Evolutionary conservation across 768 basidiomycete species (phyloP), one percentile per base, ranked within the genome.

Genomic region (Leucocoprinus leucothites): DNA sequence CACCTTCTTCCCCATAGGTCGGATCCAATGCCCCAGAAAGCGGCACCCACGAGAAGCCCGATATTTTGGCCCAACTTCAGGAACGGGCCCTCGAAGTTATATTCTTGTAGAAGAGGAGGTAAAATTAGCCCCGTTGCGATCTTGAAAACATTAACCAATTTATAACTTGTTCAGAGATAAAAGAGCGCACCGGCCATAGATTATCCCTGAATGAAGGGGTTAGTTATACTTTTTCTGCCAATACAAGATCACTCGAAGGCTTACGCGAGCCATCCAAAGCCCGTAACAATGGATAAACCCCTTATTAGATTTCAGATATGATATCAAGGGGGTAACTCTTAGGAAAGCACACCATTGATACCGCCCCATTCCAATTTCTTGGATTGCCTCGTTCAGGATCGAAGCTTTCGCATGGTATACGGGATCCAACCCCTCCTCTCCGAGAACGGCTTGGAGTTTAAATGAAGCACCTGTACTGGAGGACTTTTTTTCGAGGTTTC

Each of bases 1-100:
- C 53, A 86, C 84, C 73, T 77, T 63, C 87, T 73, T 9, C 87
- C 87, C 86, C 87, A 89, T 1, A 89, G 69, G 57, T 89, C 87
- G 13, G 81, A 82, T 9, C 78, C 80, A 22, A 86, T 65, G 36
- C 85, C 85, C 86, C 86, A 89, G 57, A 86, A 80, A 2, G 77
- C 76, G 13, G 85, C 84, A 22, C 88, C 87, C 0, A 87, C 77
- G 0, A 91, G 74, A 1, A 91, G 67, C 1, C 89, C 89, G 13
- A 89, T 71, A 57, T 87, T 87, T 64, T 86, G 86, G 1, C 82
- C 85, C 4, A 92, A 77, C 45, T 82, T 83, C 34, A 90, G 72
- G 62, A 80, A 83, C 0, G 84, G 85, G 0, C 82, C 82, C 41
- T 80, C 63, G 55, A 82, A 82, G 0, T 71, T 63, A 67, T 90